phyloP scores from a whole-genome alignment of 805 yeast species.

The Schizosaccharomyces octosporus region DNA sequence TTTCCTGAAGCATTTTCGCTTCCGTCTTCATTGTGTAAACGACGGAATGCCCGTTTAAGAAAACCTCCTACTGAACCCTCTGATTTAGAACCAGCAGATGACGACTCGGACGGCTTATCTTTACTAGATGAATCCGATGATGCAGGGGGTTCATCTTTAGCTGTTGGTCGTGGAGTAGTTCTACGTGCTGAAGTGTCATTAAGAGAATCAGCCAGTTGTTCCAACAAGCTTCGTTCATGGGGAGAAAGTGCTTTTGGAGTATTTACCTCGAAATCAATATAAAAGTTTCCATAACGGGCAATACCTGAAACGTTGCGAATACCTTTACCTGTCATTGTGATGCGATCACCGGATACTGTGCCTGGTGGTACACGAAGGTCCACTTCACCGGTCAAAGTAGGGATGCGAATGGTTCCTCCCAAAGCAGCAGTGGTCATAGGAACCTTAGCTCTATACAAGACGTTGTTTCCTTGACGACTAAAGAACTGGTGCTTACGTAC shows the following conservation, averaged over 20 bases:
- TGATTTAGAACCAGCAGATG: background rate
- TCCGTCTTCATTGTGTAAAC: background rate
- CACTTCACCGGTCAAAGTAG: constrained; percentile 64
- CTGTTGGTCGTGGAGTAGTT: background rate
- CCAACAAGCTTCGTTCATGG: constrained; percentile 69
- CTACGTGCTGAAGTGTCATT: constrained; percentile 25
- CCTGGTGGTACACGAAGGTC: constrained; percentile 67
- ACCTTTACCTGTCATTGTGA: constrained; percentile 68
- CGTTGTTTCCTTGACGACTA: constrained; percentile 37
- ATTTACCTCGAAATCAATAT: constrained; percentile 44
- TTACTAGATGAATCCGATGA: background rate
- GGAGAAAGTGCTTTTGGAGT: constrained; percentile 44
- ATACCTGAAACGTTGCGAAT: constrained; percentile 35
- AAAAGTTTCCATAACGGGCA: constrained; percentile 47
- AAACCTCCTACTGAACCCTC: background rate
- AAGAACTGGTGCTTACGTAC: constrained; percentile 55
- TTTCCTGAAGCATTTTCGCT: background rate
- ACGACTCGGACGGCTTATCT: background rate
- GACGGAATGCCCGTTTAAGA: background rate
- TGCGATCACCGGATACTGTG: constrained; percentile 47
- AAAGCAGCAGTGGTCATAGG: constrained; percentile 90
- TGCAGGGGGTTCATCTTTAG: background rate
- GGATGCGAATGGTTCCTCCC: constrained; percentile 79
- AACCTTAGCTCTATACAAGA: constrained; percentile 39
- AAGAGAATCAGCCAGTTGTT: constrained; percentile 79